Conservation (phyloP, 306 rosid genomes). For the Psophocarpus tetragonolobus region DNA sequence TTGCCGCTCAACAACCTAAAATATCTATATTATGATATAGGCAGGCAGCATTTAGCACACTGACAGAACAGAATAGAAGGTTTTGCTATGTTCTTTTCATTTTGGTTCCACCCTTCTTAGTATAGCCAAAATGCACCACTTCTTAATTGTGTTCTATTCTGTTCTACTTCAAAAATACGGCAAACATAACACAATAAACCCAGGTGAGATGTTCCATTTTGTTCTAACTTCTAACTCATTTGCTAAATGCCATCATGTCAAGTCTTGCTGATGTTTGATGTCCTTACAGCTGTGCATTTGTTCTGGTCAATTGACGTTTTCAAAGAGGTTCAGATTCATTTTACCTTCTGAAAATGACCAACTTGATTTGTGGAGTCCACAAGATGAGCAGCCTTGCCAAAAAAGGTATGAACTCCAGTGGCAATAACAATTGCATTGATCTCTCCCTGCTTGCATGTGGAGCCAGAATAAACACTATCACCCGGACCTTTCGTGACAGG, state of each 20-base stretch:
- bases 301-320: background rate
- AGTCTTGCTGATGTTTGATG: background rate
- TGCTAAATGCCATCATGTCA: background rate
- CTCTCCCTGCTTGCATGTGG: constrained; percentile 92
- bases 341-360: constrained; percentile 86
- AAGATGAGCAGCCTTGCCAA: constrained; percentile 90
- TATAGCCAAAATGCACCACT: background rate
- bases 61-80: background rate
- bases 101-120: background rate
- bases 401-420: constrained; percentile 89
- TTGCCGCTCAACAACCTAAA: too few relatives aligned
- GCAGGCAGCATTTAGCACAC: background rate
- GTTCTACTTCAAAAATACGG: background rate
- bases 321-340: background rate
- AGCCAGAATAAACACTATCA: constrained; percentile 73
- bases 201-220: background rate
- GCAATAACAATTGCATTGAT: constrained; percentile 81
- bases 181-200: background rate
- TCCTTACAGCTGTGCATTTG: background rate
- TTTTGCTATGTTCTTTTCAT: background rate
- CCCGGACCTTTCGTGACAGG: constrained; percentile 74
- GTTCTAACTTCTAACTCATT: background rate
- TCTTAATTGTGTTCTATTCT: background rate
- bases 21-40: background rate
- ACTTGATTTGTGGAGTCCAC: constrained; percentile 77